phyloP scores from a whole-genome alignment of 495 filamentous ascomycete species.

The Endocarpon pusillum region DNA sequence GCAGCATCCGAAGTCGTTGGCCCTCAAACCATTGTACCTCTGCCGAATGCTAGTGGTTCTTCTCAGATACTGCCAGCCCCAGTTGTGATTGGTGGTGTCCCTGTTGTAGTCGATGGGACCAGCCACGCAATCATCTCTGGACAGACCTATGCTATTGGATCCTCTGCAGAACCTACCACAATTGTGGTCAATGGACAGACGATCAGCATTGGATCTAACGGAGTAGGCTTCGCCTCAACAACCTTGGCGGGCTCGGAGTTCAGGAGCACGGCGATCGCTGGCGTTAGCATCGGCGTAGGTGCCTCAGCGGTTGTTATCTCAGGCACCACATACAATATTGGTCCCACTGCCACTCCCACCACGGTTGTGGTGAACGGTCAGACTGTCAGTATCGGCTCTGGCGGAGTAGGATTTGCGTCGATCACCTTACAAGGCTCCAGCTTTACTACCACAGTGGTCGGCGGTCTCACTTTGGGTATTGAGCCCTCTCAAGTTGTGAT shows the following conservation, averaged over 20 bases:
- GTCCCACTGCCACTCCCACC: constrained; percentile 13
- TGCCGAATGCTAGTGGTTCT: constrained; percentile 4
- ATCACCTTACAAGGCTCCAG: too few relatives aligned
- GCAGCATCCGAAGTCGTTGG: constrained; percentile 6
- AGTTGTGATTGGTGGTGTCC: constrained; percentile 17
- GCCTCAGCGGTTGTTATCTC: constrained; percentile 27
- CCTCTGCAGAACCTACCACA: constrained; percentile 15
- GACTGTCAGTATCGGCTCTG: constrained; percentile 28
- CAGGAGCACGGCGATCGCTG: constrained; percentile 18
- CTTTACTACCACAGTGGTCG: constrained; percentile 27
- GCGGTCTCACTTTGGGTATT: constrained; percentile 20
- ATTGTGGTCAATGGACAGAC: constrained; percentile 26
- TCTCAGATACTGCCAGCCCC: constrained; percentile 14
- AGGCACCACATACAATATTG: constrained; percentile 26
- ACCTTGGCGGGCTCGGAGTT: too few relatives aligned
- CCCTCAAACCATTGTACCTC: constrained; percentile 6
- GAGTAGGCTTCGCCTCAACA: constrained; percentile 21
- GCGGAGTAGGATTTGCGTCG: constrained; percentile 21
- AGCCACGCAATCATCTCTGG: constrained; percentile 27
- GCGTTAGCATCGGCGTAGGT: constrained; percentile 21
- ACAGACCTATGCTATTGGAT: constrained; percentile 23
- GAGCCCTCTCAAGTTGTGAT: constrained; percentile 26
- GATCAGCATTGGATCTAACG: constrained; percentile 28
- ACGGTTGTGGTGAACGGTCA: constrained; percentile 25
- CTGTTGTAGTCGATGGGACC: constrained; percentile 23